These are phyloP conservation scores for Aureobasidium leucospermi DNA, from an alignment of 2,329 filamentous ascomycete species.

Conservation along the genomic window DNA sequence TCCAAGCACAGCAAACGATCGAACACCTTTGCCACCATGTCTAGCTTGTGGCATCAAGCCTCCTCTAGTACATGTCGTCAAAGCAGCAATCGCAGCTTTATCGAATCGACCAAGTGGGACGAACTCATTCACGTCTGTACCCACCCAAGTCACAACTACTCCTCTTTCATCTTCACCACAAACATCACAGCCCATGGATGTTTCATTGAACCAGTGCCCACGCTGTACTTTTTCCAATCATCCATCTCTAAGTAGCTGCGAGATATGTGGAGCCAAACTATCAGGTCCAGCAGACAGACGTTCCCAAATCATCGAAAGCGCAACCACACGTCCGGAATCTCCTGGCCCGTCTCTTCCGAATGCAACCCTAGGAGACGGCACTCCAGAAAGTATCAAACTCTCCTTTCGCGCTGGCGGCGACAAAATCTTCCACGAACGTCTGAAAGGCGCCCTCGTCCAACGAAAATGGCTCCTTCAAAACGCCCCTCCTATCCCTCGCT, in stretches of 20 bases:
- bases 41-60: slow-evolving; percentile 92
- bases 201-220: slow-evolving; percentile 50
- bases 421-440: slow-evolving; percentile 79
- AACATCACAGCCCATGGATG: background rate
- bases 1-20: slow-evolving; percentile 66
- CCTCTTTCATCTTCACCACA: background rate
- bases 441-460: slow-evolving; percentile 83
- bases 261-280: slow-evolving; percentile 81
- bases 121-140: background rate
- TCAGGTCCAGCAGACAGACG: slow-evolving; percentile 43
- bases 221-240: slow-evolving; percentile 93
- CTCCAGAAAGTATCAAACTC: slow-evolving; percentile 75
- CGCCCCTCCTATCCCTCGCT: slow-evolving; percentile 73
- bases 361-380: slow-evolving; percentile 41
- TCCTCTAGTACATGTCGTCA: slow-evolving; percentile 70
- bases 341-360: slow-evolving; percentile 61
- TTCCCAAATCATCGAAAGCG: slow-evolving; percentile 32
- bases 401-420: slow-evolving; percentile 87
- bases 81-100: slow-evolving; percentile 74
- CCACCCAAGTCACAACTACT: background rate
- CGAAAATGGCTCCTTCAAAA: slow-evolving; percentile 91
- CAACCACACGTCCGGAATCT: slow-evolving; percentile 56
- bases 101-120: slow-evolving; percentile 43
- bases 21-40: slow-evolving; percentile 78
- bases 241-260: slow-evolving; percentile 74